phyloP scores from a whole-genome alignment of 2,329 filamentous ascomycete genomes.

The Stagonosporopsis chrysanthemi region DNA sequence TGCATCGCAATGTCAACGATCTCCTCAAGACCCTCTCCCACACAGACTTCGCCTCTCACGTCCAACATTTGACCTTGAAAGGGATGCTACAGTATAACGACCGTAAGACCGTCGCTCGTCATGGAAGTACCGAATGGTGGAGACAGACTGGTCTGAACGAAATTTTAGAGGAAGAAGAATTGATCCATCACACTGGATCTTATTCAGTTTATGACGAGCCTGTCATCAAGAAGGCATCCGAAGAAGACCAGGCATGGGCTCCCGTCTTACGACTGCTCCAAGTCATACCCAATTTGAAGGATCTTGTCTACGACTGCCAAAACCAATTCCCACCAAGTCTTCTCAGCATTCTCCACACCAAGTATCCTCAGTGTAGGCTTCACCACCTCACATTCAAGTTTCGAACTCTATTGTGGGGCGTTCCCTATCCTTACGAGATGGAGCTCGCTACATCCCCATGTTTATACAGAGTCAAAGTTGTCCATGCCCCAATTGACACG shows the following conservation, averaged over 20 bases:
- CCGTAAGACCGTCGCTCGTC: background rate
- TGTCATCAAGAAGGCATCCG: slow-evolving; percentile 25
- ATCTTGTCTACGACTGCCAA: slow-evolving; percentile 31
- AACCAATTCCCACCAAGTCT: background rate
- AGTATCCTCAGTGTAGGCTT: slow-evolving; percentile 26
- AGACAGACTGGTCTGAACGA: slow-evolving; percentile 18
- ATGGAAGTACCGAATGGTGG: slow-evolving; percentile 5
- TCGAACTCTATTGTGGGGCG: slow-evolving; percentile 28
- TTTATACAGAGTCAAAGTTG: slow-evolving; percentile 23
- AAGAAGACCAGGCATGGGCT: slow-evolving; percentile 31
- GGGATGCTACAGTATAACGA: slow-evolving; percentile 19
- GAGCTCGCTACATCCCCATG: slow-evolving; percentile 31
- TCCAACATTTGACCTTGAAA: slow-evolving; percentile 27
- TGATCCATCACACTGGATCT: background rate
- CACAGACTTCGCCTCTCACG: slow-evolving; percentile 25
- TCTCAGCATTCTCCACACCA: slow-evolving; percentile 21
- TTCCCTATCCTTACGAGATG: slow-evolving; percentile 33
- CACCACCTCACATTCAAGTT: slow-evolving; percentile 32
- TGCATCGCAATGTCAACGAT: slow-evolving; percentile 19
- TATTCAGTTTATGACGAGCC: slow-evolving; percentile 28
- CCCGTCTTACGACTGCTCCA: slow-evolving; percentile 26
- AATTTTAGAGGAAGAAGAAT: slow-evolving; percentile 23
- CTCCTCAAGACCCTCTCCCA: slow-evolving; percentile 24
- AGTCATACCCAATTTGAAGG: slow-evolving; percentile 20
- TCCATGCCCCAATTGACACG: slow-evolving; percentile 21